phyloP scores from a whole-genome alignment of 2,329 filamentous ascomycete species.

The Ophiostoma sp. region DNA sequence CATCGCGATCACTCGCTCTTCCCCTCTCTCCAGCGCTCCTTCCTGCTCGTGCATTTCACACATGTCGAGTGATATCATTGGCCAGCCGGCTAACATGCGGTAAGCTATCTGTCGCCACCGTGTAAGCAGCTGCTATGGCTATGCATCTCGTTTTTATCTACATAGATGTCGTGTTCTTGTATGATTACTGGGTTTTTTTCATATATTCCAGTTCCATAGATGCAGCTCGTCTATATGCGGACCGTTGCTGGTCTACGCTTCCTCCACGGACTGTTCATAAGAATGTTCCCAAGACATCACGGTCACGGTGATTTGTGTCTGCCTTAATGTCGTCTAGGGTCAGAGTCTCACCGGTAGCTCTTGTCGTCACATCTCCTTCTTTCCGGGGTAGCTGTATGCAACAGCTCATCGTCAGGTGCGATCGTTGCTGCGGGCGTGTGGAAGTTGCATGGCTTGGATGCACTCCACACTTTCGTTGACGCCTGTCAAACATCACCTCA shows the following conservation, averaged over 20 bases:
- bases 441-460: background rate
- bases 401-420: background rate
- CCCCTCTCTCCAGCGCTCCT: background rate
- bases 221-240: background rate
- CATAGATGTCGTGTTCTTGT: background rate
- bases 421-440: background rate
- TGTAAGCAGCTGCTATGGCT: background rate
- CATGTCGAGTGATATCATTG: background rate
- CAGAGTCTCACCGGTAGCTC: background rate
- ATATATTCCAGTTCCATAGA: background rate
- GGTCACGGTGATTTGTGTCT: no score
- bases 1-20: slow-evolving; percentile 3
- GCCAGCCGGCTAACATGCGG: background rate
- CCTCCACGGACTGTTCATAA: background rate
- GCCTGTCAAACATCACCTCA: slow-evolving; percentile 5
- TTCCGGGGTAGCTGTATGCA: background rate
- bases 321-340: background rate
- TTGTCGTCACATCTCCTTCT: background rate
- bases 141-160: background rate
- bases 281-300: background rate
- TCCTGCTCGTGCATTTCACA: background rate
- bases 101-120: background rate
- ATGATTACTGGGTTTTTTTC: background rate
- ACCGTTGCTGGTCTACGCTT: background rate
- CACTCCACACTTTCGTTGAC: background rate